Percentiles rank a stretch among this genome's conserved stretches.
Evolutionary conservation across 805 yeast species (phyloP).

Genomic region (Cyberlindnera euphorbiae): DNA sequence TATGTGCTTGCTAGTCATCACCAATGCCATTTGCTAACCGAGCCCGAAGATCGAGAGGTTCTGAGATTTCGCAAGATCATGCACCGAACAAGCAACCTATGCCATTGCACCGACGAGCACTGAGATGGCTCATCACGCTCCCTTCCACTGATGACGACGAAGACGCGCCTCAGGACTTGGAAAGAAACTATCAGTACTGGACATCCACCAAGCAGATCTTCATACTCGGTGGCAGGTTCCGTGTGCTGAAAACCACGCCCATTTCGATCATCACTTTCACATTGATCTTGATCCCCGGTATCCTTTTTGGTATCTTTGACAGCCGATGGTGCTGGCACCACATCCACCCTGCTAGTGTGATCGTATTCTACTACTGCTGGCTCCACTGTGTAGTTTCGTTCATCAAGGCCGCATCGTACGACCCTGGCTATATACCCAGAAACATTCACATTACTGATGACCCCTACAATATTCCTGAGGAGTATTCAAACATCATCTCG

Average conservation of each 20-base stretch:
- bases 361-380: constrained; percentile 59
- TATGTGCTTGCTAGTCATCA: too few relatives aligned
- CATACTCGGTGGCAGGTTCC: constrained; percentile 61
- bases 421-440: constrained; percentile 66
- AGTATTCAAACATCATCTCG: constrained; percentile 46
- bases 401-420: constrained; percentile 50
- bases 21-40: too few relatives aligned
- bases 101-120: constrained; percentile 11
- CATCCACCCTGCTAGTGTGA: constrained; percentile 49
- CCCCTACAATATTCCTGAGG: constrained; percentile 43
- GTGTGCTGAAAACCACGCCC: constrained; percentile 39
- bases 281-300: constrained; percentile 38
- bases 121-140: constrained; percentile 23
- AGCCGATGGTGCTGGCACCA: constrained; percentile 54
- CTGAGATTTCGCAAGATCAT: too few relatives aligned
- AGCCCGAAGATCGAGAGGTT: too few relatives aligned
- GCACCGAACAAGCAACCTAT: too few relatives aligned
- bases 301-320: constrained; percentile 41
- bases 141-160: constrained; percentile 7
- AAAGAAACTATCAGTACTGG: constrained; percentile 40
- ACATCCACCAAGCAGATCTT: constrained; percentile 40
- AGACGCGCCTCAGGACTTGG: neutral
- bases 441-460: constrained; percentile 54
- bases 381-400: constrained; percentile 42
- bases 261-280: constrained; percentile 33